Evolutionary conservation across 2,329 filamentous ascomycete species (phyloP).

Genomic region (Fusarium mundagurra): DNA sequence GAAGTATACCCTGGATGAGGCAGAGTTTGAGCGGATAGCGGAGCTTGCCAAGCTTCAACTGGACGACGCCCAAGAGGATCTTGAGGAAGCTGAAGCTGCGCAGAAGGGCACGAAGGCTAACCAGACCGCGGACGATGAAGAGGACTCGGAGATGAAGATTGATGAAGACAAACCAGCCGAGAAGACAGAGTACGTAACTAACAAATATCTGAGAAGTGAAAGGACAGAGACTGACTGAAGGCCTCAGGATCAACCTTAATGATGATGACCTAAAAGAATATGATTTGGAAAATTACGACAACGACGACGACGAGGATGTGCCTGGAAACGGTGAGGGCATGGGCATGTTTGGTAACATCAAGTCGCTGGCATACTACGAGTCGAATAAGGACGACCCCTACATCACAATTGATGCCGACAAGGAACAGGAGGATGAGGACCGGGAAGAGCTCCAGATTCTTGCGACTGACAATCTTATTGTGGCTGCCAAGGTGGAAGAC

Average conservation of each 20-base stretch:
- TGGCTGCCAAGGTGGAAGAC: conserved; percentile 95
- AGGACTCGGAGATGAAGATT: conserved; percentile 51
- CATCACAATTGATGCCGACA: conserved; percentile 83
- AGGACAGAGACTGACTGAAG: conserved; percentile 16
- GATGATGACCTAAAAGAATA: conserved; percentile 97
- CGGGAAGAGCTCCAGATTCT: conserved; percentile 93
- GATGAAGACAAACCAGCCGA: conserved; percentile 40
- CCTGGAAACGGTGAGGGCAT: conserved; percentile 72
- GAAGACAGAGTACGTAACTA: conserved; percentile 51
- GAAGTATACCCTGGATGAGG: conserved; percentile 80
- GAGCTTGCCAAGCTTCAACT: conserved; percentile 80
- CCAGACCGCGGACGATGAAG: conserved; percentile 42
- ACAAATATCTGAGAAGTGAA: neutral
- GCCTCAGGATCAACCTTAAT: conserved; percentile 57
- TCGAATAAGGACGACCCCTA: conserved; percentile 96
- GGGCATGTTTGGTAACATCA: conserved; percentile 95
- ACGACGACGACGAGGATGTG: conserved; percentile 69
- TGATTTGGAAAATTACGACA: conserved; percentile 94
- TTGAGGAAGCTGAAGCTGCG: conserved; percentile 72
- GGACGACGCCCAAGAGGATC: conserved; percentile 89
- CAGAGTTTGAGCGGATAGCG: conserved; percentile 79
- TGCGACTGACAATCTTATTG: conserved; percentile 89
- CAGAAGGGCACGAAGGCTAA: conserved; percentile 43
- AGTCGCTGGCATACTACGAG: conserved; percentile 91
- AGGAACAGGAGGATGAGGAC: conserved; percentile 81